Conservation (phyloP, 371 early-diverging fungal genomes). For the Mortierella sp. region DNA sequence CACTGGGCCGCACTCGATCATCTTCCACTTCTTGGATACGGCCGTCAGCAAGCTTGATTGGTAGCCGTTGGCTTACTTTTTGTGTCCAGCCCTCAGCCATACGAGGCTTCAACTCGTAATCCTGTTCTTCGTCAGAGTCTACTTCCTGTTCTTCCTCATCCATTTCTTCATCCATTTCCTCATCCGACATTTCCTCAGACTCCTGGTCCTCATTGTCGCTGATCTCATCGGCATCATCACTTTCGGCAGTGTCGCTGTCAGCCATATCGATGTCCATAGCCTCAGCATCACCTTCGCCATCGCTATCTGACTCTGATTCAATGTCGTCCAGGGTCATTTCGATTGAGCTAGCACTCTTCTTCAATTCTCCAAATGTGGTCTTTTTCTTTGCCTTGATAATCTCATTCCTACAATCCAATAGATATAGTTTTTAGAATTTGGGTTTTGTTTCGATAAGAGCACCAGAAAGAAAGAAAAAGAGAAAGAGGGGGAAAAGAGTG, state of each 20-base stretch:
- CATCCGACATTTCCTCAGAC: conserved; percentile 21
- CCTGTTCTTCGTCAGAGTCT: conserved; percentile 71
- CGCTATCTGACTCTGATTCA: conserved; percentile 54
- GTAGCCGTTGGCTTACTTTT: conserved; percentile 65
- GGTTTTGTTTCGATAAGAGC: no score
- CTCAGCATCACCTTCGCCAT: conserved; percentile 40
- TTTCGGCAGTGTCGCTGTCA: conserved; percentile 39
- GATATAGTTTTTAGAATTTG: not conserved
- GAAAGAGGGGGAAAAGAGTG: not conserved
- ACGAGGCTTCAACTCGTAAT: conserved; percentile 72
- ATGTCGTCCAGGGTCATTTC: conserved; percentile 57
- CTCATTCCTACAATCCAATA: conserved; percentile 30
- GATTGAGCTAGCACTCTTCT: conserved; percentile 26
- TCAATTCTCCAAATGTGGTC: conserved; percentile 38
- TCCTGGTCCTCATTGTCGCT: conserved; percentile 41
- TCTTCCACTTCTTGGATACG: conserved; percentile 51
- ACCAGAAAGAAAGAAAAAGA: no score
- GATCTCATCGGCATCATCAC: conserved; percentile 31
- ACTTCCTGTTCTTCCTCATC: conserved; percentile 16
- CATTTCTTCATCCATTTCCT: conserved; percentile 9
- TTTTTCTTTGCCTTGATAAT: conserved; percentile 53
- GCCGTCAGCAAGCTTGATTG: conserved; percentile 75
- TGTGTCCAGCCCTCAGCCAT: conserved; percentile 63
- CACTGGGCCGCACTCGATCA: conserved; percentile 49
- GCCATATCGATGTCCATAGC: conserved; percentile 54